Conservation (phyloP, 192 early-diverging fungal genomes). For the Diversispora epigaea region DNA sequence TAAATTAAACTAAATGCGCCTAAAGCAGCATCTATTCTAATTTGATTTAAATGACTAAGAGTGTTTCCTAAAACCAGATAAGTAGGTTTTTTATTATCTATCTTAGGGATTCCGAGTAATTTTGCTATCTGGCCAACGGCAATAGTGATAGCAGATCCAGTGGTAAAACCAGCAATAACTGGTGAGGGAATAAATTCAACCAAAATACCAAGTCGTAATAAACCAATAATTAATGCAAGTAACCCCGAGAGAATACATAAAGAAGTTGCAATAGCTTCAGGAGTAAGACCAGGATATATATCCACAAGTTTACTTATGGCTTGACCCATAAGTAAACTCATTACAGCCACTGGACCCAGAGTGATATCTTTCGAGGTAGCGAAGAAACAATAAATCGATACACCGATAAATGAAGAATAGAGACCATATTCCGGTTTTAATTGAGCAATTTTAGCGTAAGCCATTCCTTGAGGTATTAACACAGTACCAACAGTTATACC, state of each 20-base stretch:
- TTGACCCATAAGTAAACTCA: slow-evolving; percentile 25
- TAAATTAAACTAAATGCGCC: slow-evolving; percentile 53
- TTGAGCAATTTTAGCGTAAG: slow-evolving; percentile 70
- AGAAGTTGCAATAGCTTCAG: slow-evolving; percentile 47
- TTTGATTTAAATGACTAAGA: slow-evolving; percentile 41
- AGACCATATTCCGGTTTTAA: slow-evolving; percentile 71
- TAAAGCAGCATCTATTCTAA: slow-evolving; percentile 59
- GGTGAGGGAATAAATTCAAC: slow-evolving; percentile 85
- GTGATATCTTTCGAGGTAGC: slow-evolving; percentile 76
- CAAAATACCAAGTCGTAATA: slow-evolving; percentile 80
- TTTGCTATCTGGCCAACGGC: slow-evolving; percentile 71
- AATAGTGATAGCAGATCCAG: slow-evolving; percentile 79
- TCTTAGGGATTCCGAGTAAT: slow-evolving; percentile 73
- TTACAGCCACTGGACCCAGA: slow-evolving; percentile 59
- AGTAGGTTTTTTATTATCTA: slow-evolving; percentile 69
- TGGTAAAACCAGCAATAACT: slow-evolving; percentile 85
- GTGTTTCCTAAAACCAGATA: slow-evolving; percentile 79
- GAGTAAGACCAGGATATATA: neutral
- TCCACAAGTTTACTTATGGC: neutral
- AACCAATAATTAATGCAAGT: slow-evolving; percentile 66
- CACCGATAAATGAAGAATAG: slow-evolving; percentile 69
- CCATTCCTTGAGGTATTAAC: slow-evolving; percentile 71
- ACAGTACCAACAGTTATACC: slow-evolving; percentile 77
- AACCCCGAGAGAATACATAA: slow-evolving; percentile 75
- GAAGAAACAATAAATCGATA: slow-evolving; percentile 66